Evolutionary conservation across 2,329 filamentous ascomycete species (phyloP).

Genomic region (Paecilomyces variotii): DNA sequence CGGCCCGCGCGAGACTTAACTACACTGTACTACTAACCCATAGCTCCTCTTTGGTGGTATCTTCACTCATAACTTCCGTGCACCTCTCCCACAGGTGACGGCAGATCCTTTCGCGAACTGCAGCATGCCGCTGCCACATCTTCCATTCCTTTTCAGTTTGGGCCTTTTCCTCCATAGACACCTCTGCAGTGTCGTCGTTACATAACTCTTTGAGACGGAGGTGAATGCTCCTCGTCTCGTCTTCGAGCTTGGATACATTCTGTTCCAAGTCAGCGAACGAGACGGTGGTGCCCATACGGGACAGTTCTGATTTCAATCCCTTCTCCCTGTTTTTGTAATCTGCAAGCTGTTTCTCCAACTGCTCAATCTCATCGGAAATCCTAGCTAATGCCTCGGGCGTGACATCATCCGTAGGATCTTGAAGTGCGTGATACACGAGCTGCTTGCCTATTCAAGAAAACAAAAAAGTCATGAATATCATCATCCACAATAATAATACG

Average conservation of each 20-base stretch:
- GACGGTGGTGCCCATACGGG: constrained; percentile 40
- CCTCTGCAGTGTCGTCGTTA: constrained; percentile 26
- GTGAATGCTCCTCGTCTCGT: constrained; percentile 35
- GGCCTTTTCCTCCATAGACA: constrained; percentile 42
- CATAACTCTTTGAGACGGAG: constrained; percentile 34
- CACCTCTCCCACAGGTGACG: constrained; percentile 45
- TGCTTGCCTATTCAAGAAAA: constrained; percentile 45
- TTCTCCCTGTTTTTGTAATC: constrained; percentile 41
- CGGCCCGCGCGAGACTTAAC: neutral
- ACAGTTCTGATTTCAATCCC: constrained; percentile 40
- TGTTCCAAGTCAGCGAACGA: constrained; percentile 44
- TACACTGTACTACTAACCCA: constrained; percentile 30
- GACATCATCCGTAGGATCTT: constrained; percentile 44
- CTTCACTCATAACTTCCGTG: constrained; percentile 40
- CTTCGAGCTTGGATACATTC: constrained; percentile 36
- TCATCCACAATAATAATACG: neutral
- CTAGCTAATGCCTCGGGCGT: constrained; percentile 42
- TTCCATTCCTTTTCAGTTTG: constrained; percentile 40
- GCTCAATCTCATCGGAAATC: constrained; percentile 42
- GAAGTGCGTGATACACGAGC: constrained; percentile 50
- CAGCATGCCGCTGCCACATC: constrained; percentile 34
- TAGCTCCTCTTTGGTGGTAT: constrained; percentile 40
- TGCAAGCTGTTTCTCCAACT: constrained; percentile 39
- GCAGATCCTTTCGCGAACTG: constrained; percentile 41
- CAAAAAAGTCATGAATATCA: neutral